Percentiles rank a stretch among this genome's conserved stretches.
Conservation (phyloP, 805 yeast species). For the Lachancea fermentati region DNA sequence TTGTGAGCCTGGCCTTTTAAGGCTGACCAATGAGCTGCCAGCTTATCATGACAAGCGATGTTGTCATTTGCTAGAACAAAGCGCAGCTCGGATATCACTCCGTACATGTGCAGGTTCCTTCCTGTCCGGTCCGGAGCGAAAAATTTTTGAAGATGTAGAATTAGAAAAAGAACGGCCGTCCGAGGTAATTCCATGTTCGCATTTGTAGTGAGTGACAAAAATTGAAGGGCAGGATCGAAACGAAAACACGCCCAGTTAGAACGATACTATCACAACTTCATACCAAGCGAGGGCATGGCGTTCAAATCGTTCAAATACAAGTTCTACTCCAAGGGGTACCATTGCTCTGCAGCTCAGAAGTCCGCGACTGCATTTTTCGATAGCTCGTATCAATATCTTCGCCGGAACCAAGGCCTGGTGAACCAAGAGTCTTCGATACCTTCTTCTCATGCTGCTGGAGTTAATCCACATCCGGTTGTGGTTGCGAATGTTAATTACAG, state of each 20-base stretch:
- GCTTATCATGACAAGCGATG: not conserved
- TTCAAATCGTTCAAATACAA: conserved; percentile 39
- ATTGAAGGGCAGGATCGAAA: not conserved
- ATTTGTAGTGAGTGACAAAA: not conserved
- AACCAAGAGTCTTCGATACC: conserved; percentile 20
- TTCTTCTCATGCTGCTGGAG: conserved; percentile 15
- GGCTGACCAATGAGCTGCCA: not conserved
- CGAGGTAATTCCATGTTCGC: not conserved
- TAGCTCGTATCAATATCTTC: conserved; percentile 36
- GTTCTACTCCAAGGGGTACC: conserved; percentile 35
- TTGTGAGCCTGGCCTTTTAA: too few relatives aligned
- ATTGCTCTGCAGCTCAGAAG: conserved; percentile 29
- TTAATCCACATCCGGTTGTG: conserved; percentile 35
- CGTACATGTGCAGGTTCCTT: not conserved
- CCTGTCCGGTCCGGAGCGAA: not conserved
- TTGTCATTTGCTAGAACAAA: not conserved
- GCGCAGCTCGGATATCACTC: not conserved
- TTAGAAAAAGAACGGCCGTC: not conserved
- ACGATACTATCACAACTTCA: not conserved
- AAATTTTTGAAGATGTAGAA: not conserved
- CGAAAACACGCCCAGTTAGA: not conserved
- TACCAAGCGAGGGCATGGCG: conserved; percentile 27
- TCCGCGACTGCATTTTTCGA: conserved; percentile 35
- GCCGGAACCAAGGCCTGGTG: conserved; percentile 34
- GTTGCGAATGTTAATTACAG: conserved; percentile 31